phyloP scores from a whole-genome alignment of 1,139 yeast genomes.

The Magnusiomyces magnusii region DNA sequence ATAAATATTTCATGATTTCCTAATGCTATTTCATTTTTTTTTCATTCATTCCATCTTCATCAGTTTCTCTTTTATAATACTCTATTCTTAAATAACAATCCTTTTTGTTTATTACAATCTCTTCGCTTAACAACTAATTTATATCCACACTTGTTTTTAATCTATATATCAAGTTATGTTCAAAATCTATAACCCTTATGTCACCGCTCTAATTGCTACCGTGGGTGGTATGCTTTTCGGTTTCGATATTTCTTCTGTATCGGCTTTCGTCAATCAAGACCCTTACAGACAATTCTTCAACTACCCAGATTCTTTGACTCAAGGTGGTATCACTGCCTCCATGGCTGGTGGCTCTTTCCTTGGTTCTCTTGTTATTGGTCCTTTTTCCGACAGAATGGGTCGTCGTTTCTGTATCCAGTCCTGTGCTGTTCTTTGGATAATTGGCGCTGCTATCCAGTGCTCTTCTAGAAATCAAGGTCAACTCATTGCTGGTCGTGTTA shows the following conservation, averaged over 20 bases:
- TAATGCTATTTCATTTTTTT: not conserved
- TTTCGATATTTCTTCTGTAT: slow-evolving; percentile 87
- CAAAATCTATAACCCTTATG: slow-evolving; percentile 34
- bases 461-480: slow-evolving; percentile 72
- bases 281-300: slow-evolving; percentile 41
- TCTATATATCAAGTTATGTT: slow-evolving; percentile 6
- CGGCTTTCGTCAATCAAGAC: slow-evolving; percentile 74
- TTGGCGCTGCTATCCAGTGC: slow-evolving; percentile 80
- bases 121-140: not conserved
- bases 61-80: not conserved
- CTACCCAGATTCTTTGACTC: slow-evolving; percentile 41
- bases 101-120: not conserved
- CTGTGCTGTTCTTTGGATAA: slow-evolving; percentile 64
- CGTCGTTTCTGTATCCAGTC: slow-evolving; percentile 68
- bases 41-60: not conserved
- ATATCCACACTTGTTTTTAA: not conserved
- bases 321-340: slow-evolving; percentile 91
- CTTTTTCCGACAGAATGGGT: slow-evolving; percentile 62
- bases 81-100: not conserved
- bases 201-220: slow-evolving; percentile 49
- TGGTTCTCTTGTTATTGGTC: slow-evolving; percentile 33
- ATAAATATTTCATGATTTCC: not conserved
- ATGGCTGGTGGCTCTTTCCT: slow-evolving; percentile 85
- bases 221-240: slow-evolving; percentile 97
- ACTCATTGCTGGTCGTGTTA: slow-evolving; percentile 51